These are phyloP conservation scores for Prunus kanzakura DNA, from an alignment of 306 rosid genomes.

Conservation along the genomic window DNA sequence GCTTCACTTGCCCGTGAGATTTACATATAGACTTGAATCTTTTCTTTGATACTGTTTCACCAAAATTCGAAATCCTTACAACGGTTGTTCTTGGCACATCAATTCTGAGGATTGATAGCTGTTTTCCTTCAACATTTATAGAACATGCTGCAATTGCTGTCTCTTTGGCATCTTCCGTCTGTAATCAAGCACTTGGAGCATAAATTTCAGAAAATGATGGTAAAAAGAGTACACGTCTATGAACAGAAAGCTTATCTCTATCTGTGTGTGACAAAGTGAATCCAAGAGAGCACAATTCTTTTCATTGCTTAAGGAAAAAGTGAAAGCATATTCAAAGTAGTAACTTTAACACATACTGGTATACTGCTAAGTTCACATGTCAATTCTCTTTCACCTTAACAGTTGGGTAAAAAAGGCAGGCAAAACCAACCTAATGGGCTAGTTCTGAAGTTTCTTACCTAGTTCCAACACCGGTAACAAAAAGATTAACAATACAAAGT, in stretches of 20 bases:
- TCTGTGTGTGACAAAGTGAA: not conserved
- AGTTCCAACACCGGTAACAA: no score
- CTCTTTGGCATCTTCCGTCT: constrained; percentile 33
- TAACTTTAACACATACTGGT: not conserved
- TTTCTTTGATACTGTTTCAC: no score
- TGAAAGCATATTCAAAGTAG: no score
- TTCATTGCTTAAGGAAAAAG: not conserved
- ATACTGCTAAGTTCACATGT: no score
- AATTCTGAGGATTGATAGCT: constrained; percentile 20
- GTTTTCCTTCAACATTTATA: constrained; percentile 10
- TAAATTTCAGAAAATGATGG: constrained; percentile 12
- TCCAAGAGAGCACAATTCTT: not conserved
- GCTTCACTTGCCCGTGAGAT: not conserved
- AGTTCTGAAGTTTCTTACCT: no score
- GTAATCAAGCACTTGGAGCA: constrained; percentile 3
- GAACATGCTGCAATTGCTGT: constrained; percentile 22
- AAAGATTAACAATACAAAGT: no score
- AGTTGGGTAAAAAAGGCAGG: no score
- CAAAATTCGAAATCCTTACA: constrained; percentile 10
- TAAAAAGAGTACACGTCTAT: not conserved
- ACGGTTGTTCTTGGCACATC: constrained; percentile 31
- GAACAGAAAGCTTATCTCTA: not conserved
- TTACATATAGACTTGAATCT: not conserved
- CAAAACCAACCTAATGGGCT: no score
- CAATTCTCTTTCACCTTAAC: no score